Conservation (phyloP, 495 filamentous ascomycete genomes). For the Penicillium atrosanguineum region DNA sequence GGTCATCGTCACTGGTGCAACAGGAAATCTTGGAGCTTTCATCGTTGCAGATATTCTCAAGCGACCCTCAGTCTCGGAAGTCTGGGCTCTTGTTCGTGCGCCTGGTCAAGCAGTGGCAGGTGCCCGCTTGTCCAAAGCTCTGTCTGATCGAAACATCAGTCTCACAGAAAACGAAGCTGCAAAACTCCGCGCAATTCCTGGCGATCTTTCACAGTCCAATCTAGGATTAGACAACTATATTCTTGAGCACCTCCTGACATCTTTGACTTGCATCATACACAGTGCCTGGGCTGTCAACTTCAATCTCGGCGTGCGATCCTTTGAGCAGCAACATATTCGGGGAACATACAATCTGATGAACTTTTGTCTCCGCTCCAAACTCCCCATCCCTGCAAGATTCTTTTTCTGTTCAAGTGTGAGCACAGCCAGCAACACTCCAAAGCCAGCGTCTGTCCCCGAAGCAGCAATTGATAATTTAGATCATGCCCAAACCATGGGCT, state of each 20-base stretch:
- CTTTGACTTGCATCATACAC: conserved; percentile 55
- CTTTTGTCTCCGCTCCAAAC: conserved; percentile 45
- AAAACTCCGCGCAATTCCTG: conserved; percentile 22
- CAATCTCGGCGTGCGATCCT: conserved; percentile 58
- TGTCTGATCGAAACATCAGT: conserved; percentile 20
- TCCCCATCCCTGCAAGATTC: conserved; percentile 37
- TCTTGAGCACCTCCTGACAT: conserved; percentile 40
- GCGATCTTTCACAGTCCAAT: conserved; percentile 28
- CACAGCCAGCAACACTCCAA: conserved; percentile 34
- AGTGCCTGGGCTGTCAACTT: conserved; percentile 76
- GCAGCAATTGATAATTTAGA: conserved; percentile 42
- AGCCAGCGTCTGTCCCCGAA: conserved; percentile 45
- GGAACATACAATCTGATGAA: conserved; percentile 60
- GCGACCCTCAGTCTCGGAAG: conserved; percentile 29
- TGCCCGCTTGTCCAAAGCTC: conserved; percentile 19
- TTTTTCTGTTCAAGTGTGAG: conserved; percentile 63
- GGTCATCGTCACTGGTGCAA: conserved; percentile 55
- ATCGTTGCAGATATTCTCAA: conserved; percentile 46
- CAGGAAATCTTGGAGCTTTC: conserved; percentile 59
- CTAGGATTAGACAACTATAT: conserved; percentile 44
- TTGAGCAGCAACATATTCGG: conserved; percentile 56
- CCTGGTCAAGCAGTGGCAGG: conserved; percentile 25
- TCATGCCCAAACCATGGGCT: conserved; percentile 54
- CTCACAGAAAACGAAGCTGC: conserved; percentile 16
- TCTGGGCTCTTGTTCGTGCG: conserved; percentile 61